Evolutionary conservation across 495 filamentous ascomycete genomes (phyloP), one percentile per base, ranked within the genome.

Genomic region (Xylaria scruposa): DNA sequence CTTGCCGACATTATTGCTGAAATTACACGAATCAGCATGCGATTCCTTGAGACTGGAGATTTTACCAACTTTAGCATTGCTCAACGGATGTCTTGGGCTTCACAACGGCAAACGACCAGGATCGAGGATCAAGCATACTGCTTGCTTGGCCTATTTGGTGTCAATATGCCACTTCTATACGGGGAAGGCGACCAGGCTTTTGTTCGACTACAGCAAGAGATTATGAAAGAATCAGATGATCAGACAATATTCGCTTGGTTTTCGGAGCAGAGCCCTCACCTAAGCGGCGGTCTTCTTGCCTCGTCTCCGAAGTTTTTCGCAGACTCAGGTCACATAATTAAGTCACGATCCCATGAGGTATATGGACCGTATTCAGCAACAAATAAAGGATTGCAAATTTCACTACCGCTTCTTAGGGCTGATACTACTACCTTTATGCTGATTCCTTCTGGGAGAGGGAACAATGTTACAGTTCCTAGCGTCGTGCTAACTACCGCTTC

Each of bases 161-260:
- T 79, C 15, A 75, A 71, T 51, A 79, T 79, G 76, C 77, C 76
- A 9, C 66, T 78, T 42, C 67, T 24, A 19, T 78, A 78, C 38
- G 76, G 76, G 1, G 76, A 78, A 64, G 76, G 76, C 1, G 29
- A n/a, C 3, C 70, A 54, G 17, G 75, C 75, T 9, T 77, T 77
- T 33, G 24, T 68, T 10, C 26, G 76, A 42, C 36, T 76, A 3
- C 72, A 74, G 38, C 64, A 72, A 59, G 72, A 76, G 46, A 75
- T 74, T 21, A 53, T 63, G 12, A 76, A 74, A 70, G 64, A 68
- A 29, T 71, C 47, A 4, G 69, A 49, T 51, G 74, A 74, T 44
- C 63, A 63, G 4, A 67, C 72, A 0, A 54, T 78, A 31, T 68
- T 71, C 40, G 33, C n/a, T 24, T 61, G 59, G 59, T n/a, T 21